Percentiles rank a stretch among this genome's conserved stretches.
These are phyloP conservation scores for Trichoderma sp. DNA, from an alignment of 2,329 filamentous ascomycete genomes.

Conservation along the genomic window DNA sequence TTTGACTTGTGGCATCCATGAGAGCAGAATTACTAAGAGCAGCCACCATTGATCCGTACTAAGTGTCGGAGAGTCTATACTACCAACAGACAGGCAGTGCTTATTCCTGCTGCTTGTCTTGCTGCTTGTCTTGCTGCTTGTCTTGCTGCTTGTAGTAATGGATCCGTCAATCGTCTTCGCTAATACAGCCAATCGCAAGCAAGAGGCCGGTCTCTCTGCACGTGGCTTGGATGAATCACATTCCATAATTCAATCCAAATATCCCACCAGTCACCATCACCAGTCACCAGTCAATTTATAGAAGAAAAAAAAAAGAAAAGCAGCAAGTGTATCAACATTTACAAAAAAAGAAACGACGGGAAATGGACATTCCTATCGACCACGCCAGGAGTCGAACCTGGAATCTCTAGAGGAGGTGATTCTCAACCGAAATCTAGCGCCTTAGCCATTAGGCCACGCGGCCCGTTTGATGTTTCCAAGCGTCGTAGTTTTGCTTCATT, in stretches of 20 bases:
- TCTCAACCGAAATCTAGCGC: conserved; percentile 41
- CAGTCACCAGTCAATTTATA: neutral
- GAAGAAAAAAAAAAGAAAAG: neutral
- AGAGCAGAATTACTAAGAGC: neutral
- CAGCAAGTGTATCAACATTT: neutral
- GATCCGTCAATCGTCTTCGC: neutral
- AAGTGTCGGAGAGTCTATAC: too few relatives aligned
- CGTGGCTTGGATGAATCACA: neutral
- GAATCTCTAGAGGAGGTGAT: conserved; percentile 39
- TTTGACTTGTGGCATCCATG: neutral
- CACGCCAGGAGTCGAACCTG: conserved; percentile 45
- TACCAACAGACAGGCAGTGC: neutral
- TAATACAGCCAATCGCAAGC: neutral
- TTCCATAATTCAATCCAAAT: neutral
- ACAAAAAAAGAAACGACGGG: conserved; percentile 10
- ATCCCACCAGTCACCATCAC: neutral
- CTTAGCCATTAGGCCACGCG: conserved; percentile 45
- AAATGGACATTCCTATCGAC: conserved; percentile 27
- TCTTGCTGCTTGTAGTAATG: neutral
- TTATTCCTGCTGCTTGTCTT: too few relatives aligned
- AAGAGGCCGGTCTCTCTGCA: neutral
- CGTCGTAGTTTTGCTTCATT: neutral
- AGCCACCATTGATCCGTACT: neutral
- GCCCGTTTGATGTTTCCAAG: conserved; percentile 26
- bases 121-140: neutral